Percentiles rank a stretch among this genome's conserved stretches.
Conservation (phyloP, 2,329 filamentous ascomycete species). For the Verticillium dahliae region DNA sequence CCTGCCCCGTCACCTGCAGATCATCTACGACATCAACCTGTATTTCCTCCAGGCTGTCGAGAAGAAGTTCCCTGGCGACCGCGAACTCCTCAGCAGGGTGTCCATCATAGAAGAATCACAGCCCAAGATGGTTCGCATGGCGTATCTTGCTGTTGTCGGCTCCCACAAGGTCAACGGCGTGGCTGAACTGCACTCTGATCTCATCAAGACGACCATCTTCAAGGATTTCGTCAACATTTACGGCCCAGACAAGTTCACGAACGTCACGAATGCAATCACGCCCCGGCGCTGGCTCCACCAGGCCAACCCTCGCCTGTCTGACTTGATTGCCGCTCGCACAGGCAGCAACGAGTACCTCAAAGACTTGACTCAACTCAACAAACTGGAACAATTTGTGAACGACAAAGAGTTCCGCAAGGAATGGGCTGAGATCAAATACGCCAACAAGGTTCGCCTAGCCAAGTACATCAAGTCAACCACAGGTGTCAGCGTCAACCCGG, state of each 20-base stretch:
- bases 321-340: conserved; percentile 84
- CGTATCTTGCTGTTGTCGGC: conserved; percentile 86
- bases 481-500: conserved; percentile 76
- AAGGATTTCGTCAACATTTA: conserved; percentile 97
- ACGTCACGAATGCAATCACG: conserved; percentile 97
- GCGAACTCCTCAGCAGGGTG: conserved; percentile 78
- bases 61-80: conserved; percentile 81
- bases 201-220: conserved; percentile 99
- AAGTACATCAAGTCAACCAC: conserved; percentile 82
- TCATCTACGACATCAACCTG: conserved; percentile 97
- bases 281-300: conserved; percentile 95
- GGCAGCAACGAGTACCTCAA: conserved; percentile 81
- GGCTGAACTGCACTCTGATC: conserved; percentile 91
- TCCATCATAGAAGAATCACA: conserved; percentile 97
- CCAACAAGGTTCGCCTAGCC: conserved; percentile 89
- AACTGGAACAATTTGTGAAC: conserved; percentile 75
- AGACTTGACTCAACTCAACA: conserved; percentile 79
- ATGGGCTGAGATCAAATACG: conserved; percentile 94
- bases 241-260: conserved; percentile 94
- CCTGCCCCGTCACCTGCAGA: conserved; percentile 87
- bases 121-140: conserved; percentile 98
- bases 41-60: conserved; percentile 89
- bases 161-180: conserved; percentile 99
- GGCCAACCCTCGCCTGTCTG: conserved; percentile 87
- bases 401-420: conserved; percentile 89